Base-by-base conservation (phyloP, 2,329 filamentous ascomycete species). In the Rosellinia necatrix region DNA sequence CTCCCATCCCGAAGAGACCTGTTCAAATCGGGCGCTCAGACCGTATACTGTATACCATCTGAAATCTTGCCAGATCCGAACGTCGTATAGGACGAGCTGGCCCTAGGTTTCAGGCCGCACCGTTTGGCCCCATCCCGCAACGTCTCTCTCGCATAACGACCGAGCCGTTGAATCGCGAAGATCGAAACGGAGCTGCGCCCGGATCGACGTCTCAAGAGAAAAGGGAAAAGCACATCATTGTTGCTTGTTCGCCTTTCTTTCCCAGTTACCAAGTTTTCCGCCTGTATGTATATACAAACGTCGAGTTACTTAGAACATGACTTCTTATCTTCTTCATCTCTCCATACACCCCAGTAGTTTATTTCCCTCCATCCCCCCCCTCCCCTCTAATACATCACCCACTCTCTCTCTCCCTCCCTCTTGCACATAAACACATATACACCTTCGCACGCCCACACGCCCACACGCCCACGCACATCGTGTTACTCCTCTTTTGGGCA, bases 201-300 rank as follows among this genome's bases (percentile, higher is more conserved):
- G 49, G 58, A 64, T 63, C 55, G 59, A 60, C 61, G 63, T 69
- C 64, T 66, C 60, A 64, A 64, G 48, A 40, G 40, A 58, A 59
- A 63, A 62, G 63, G 61, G 29, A 54, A 63, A 55, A 58, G 60
- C 47, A 51, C 27, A 46, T 46, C 34, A 52, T 61, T 51, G 50
- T 46, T 51, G 25, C 53, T 37, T 32, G 58, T 60, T 32, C 54
- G 58, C 55, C 59, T 37, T 48, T 53, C 58, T 57, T 50, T 58
- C 64, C 47, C 43, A 47, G 55, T 58, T 54, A 47, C 61, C 46
- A 53, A 52, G 56, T 41, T 52, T 34, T 25, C 27, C 3, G 25
- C 17, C 25, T 7, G 25, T 19, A 13, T 37, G 42, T 32, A 40
- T 22, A 19, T 40, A 40, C 19, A 6, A 8, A 42, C 12, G n/a